These are phyloP conservation scores for Gentiana dahurica DNA, from an alignment of 257 asterid genomes.

Conservation along the genomic window DNA sequence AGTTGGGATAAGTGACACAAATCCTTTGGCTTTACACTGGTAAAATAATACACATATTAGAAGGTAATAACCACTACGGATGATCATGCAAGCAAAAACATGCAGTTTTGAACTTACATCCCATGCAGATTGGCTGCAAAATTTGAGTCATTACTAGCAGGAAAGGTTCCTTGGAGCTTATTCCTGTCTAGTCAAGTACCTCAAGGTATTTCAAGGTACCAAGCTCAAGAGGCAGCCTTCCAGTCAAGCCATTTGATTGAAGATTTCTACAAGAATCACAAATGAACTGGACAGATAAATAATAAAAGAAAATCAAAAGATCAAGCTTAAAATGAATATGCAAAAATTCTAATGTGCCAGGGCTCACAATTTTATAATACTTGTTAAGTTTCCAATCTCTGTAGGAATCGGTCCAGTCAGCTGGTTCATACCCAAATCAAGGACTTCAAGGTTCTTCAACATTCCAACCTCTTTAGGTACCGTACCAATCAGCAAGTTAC, in stretches of 20 bases:
- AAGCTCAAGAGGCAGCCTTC: slow-evolving; percentile 70
- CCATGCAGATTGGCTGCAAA: slow-evolving; percentile 32
- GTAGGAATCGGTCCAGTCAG: slow-evolving; percentile 79
- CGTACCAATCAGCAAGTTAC: slow-evolving; percentile 62
- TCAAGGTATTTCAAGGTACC: slow-evolving; percentile 64
- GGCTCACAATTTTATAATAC: slow-evolving; percentile 58
- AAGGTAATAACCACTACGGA: neutral
- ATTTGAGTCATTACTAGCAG: slow-evolving; percentile 51
- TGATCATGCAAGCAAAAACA: too few species aligned
- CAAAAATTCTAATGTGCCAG: slow-evolving; percentile 2
- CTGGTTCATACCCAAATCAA: slow-evolving; percentile 81
- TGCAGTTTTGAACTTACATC: slow-evolving; percentile 38
- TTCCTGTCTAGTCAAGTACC: slow-evolving; percentile 84
- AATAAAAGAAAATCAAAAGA: neutral
- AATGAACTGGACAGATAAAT: slow-evolving; percentile 2
- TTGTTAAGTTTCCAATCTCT: slow-evolving; percentile 61
- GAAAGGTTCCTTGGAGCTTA: slow-evolving; percentile 58
- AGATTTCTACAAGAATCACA: slow-evolving; percentile 46
- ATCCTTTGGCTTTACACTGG: slow-evolving; percentile 41
- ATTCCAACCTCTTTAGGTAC: slow-evolving; percentile 80
- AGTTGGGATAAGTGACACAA: slow-evolving; percentile 59
- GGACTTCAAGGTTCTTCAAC: slow-evolving; percentile 56
- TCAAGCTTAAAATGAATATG: slow-evolving; percentile 6
- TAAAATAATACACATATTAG: slow-evolving; percentile 17
- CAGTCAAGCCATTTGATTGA: slow-evolving; percentile 82